A percentile compares a stretch with the other conserved stretches of the same genome.
These are phyloP conservation scores for Pseudonectria buxi DNA, from an alignment of 2,329 filamentous ascomycete species.

Conservation along the genomic window DNA sequence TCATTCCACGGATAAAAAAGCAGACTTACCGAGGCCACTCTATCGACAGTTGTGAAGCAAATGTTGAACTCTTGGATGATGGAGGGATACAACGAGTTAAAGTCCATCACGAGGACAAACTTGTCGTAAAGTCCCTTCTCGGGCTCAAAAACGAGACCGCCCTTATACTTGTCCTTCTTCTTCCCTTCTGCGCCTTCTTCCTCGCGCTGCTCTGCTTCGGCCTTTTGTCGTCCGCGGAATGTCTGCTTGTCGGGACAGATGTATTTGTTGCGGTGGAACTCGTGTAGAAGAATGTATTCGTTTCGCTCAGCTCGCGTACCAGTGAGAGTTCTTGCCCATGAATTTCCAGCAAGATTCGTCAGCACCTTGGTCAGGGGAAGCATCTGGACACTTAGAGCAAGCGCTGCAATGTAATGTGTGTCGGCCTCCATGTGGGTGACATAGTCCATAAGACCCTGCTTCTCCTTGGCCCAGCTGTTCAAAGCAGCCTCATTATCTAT, in stretches of 20 bases:
- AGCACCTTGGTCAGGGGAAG: constrained; percentile 89
- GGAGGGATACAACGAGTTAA: constrained; percentile 96
- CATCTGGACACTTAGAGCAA: constrained; percentile 85
- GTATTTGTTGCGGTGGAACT: constrained; percentile 94
- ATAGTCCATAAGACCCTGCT: constrained; percentile 86
- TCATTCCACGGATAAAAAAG: neutral
- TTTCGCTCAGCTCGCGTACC: constrained; percentile 96
- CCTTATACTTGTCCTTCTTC: constrained; percentile 99
- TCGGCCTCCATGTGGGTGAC: constrained; percentile 90
- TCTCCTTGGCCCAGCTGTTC: constrained; percentile 71
- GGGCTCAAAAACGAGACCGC: constrained; percentile 95
- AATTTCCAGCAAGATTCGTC: constrained; percentile 95
- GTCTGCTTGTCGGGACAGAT: constrained; percentile 94
- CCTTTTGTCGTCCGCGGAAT: constrained; percentile 66
- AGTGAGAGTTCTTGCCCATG: constrained; percentile 91
- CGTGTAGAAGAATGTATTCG: constrained; percentile 97
- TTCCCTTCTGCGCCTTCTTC: constrained; percentile 69
- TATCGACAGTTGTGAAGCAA: constrained; percentile 95
- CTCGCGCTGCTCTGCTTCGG: constrained; percentile 62
- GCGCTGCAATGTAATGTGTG: constrained; percentile 89
- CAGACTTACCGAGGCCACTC: constrained; percentile 58
- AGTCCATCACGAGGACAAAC: constrained; percentile 98
- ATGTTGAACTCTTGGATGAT: constrained; percentile 99
- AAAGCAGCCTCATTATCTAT: constrained; percentile 83
- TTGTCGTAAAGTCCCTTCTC: constrained; percentile 98